Conservation (phyloP, 768 basidiomycete species). For the Termitomyces sp. region DNA sequence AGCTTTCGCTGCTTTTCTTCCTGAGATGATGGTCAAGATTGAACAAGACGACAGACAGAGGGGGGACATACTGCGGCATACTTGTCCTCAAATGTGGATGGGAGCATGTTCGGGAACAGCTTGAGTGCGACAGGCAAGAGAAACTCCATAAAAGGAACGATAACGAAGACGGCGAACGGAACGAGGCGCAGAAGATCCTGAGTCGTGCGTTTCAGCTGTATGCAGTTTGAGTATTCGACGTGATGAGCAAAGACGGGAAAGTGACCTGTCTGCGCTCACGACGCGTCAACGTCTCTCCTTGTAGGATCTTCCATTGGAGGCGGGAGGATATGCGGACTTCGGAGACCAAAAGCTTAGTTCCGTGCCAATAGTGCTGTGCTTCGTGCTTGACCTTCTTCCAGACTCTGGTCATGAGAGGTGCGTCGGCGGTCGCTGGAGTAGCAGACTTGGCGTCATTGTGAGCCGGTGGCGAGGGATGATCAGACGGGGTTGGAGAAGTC, state of each 20-base stretch:
- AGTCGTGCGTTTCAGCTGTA: constrained; percentile 86
- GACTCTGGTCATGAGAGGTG: constrained; percentile 49
- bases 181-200: constrained; percentile 89
- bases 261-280: constrained; percentile 87
- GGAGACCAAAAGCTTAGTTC: constrained; percentile 87
- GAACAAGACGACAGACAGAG: not conserved
- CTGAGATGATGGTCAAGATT: constrained; percentile 31
- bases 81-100: constrained; percentile 97
- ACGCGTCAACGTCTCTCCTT: constrained; percentile 86
- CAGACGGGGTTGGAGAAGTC: constrained; percentile 25
- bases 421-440: constrained; percentile 37
- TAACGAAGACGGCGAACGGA: constrained; percentile 90
- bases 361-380: constrained; percentile 95
- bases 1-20: constrained; percentile 97
- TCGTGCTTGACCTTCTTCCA: constrained; percentile 98
- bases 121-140: constrained; percentile 94
- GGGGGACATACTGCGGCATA: constrained; percentile 65
- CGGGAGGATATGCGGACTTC: constrained; percentile 88
- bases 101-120: constrained; percentile 98
- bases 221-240: not conserved
- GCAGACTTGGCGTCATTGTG: constrained; percentile 38
- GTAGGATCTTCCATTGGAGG: constrained; percentile 87
- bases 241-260: constrained; percentile 5
- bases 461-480: constrained; percentile 10
- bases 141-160: constrained; percentile 98